Conservation (phyloP, 2,329 filamentous ascomycete species). For the Trichophyton simii region DNA sequence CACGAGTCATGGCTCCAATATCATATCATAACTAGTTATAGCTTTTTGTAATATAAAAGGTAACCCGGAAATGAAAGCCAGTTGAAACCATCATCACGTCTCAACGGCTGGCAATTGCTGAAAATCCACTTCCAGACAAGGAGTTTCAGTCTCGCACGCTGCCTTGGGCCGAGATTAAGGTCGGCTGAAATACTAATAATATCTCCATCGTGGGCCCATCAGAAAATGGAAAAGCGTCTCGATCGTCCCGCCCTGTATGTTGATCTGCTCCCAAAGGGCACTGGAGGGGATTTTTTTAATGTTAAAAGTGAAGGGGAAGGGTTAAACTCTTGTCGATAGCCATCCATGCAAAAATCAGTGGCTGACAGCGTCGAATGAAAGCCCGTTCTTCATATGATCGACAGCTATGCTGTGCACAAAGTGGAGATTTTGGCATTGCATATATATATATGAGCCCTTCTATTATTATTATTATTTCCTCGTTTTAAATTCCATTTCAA, state of each 20-base stretch:
- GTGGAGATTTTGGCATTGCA: not conserved
- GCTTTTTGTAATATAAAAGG: no score
- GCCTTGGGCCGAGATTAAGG: not conserved
- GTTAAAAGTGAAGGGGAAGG: not conserved
- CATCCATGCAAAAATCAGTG: not conserved
- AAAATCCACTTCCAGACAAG: not conserved
- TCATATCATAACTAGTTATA: not conserved
- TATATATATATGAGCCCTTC: not conserved
- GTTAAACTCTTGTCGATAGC: not conserved
- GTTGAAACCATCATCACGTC: not conserved
- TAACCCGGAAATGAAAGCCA: not conserved
- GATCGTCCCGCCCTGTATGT: not conserved
- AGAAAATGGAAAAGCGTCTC: not conserved
- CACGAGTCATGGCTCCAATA: not conserved
- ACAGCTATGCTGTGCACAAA: not conserved
- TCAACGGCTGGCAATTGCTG: not conserved
- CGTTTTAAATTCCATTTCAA: no score
- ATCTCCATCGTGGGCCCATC: not conserved
- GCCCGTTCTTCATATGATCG: not conserved
- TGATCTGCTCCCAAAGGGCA: not conserved
- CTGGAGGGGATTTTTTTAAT: not conserved
- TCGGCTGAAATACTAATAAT: not conserved
- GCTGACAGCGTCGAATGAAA: not conserved
- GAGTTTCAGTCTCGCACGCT: not conserved
- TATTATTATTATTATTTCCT: not conserved